These are phyloP conservation scores for Nidularia pulvinata DNA, from an alignment of 768 basidiomycete genomes.

Conservation along the genomic window DNA sequence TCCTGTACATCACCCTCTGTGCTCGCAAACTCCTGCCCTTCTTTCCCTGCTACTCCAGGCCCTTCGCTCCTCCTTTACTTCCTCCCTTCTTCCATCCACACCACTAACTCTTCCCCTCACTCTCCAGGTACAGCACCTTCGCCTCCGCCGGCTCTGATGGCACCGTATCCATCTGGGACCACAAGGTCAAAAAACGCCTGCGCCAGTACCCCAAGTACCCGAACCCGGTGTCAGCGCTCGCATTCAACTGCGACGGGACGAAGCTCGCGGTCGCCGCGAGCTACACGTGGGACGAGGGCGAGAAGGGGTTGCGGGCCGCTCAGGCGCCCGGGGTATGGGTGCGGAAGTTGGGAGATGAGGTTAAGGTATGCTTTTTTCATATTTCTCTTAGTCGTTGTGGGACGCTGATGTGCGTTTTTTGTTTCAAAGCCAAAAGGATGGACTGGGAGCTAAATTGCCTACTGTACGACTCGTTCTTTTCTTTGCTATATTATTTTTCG, in stretches of 20 bases:
- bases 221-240: slow-evolving; percentile 72
- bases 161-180: slow-evolving; percentile 96
- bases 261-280: slow-evolving; percentile 84
- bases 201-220: slow-evolving; percentile 86
- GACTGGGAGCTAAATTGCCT: neutral
- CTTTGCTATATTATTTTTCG: neutral
- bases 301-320: slow-evolving; percentile 66
- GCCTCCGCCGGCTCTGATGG: slow-evolving; percentile 95
- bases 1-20: too few relatives aligned
- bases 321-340: slow-evolving; percentile 63
- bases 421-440: neutral
- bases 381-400: neutral
- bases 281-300: slow-evolving; percentile 91
- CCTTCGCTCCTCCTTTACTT: neutral
- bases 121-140: slow-evolving; percentile 83
- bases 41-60: neutral
- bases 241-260: slow-evolving; percentile 83
- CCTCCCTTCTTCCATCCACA: neutral
- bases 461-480: neutral
- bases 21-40: too few relatives aligned
- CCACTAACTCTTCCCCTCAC: neutral
- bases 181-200: slow-evolving; percentile 93
- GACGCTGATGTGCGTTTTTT: neutral
- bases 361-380: slow-evolving; percentile 42
- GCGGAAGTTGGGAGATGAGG: slow-evolving; percentile 71